Percentiles rank a stretch among this genome's conserved stretches.
These are phyloP conservation scores for Diaporthe australafricana DNA, from an alignment of 2,329 filamentous ascomycete species.

Conservation along the genomic window DNA sequence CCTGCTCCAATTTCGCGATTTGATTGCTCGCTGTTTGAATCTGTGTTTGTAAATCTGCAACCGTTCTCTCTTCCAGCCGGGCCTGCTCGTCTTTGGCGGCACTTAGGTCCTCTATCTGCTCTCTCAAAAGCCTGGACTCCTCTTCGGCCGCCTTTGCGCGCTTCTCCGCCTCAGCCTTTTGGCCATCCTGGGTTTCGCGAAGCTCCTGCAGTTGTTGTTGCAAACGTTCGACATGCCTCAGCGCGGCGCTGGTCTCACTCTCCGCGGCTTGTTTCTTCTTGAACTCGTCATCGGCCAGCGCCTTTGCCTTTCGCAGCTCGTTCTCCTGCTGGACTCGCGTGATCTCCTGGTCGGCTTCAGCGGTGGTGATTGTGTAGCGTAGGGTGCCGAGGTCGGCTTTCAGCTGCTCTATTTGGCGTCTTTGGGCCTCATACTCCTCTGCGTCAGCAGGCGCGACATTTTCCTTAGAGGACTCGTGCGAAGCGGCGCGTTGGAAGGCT, in stretches of 20 bases:
- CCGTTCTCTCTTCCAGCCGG: slow-evolving; percentile 67
- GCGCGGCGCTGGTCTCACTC: slow-evolving; percentile 61
- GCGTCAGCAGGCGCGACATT: slow-evolving; percentile 69
- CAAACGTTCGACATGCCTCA: slow-evolving; percentile 61
- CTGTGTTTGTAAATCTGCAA: slow-evolving; percentile 66
- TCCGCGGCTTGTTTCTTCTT: slow-evolving; percentile 73
- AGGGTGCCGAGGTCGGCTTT: slow-evolving; percentile 91
- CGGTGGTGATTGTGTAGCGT: slow-evolving; percentile 86
- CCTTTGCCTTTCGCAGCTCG: slow-evolving; percentile 83
- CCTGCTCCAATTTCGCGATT: slow-evolving; percentile 69
- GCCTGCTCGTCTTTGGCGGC: slow-evolving; percentile 76
- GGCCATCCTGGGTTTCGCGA: slow-evolving; percentile 61
- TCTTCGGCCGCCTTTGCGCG: slow-evolving; percentile 78
- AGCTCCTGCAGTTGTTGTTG: slow-evolving; percentile 64
- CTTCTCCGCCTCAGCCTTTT: slow-evolving; percentile 75
- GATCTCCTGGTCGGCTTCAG: slow-evolving; percentile 90
- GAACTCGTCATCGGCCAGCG: slow-evolving; percentile 87
- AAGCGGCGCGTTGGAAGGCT: slow-evolving; percentile 53
- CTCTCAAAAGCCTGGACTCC: slow-evolving; percentile 78
- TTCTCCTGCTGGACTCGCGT: slow-evolving; percentile 82
- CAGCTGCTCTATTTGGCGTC: slow-evolving; percentile 76
- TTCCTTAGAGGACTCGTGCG: slow-evolving; percentile 69
- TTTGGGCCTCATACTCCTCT: slow-evolving; percentile 69
- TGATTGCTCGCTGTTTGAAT: slow-evolving; percentile 58
- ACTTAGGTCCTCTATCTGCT: slow-evolving; percentile 81